phyloP scores from a whole-genome alignment of 208 protist genomes.

The Angomonas desouzai region DNA sequence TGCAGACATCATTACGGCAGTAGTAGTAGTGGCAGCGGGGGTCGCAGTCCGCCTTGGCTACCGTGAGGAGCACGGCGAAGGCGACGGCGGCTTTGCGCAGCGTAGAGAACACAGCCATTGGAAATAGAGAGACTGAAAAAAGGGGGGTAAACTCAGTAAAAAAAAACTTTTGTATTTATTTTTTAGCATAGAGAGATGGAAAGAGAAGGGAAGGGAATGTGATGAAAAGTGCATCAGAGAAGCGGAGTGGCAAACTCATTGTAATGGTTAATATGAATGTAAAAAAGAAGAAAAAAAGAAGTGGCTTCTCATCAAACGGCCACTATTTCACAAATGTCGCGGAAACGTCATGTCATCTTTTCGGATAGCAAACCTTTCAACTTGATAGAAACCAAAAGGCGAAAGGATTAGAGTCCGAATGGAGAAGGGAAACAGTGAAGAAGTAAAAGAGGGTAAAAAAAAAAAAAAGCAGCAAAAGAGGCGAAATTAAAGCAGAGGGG shows the following conservation, averaged over 20 bases:
- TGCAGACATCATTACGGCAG: not conserved
- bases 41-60: not conserved
- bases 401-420: not conserved
- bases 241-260: not conserved
- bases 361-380: too few species aligned
- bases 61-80: not conserved
- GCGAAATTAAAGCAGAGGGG: too few species aligned
- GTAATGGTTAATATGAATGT: too few species aligned
- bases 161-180: too few species aligned
- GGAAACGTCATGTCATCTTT: too few species aligned
- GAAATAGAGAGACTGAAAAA: not conserved
- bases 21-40: not conserved
- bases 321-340: too few species aligned
- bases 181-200: not conserved
- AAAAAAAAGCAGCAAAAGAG: conserved; percentile 1
- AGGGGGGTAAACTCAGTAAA: too few species aligned
- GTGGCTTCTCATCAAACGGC: not conserved
- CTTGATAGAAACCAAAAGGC: not conserved
- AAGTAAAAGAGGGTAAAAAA: conserved; percentile 5
- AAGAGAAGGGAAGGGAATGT: not conserved
- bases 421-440: not conserved
- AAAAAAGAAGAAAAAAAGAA: conserved; percentile 3
- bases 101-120: not conserved
- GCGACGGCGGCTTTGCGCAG: not conserved
- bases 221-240: not conserved